Evolutionary conservation across 225 moss, liverwort and hornwort genomes (phyloP), one percentile per base, ranked within the genome.

Genomic region (Polytrichum commune): DNA sequence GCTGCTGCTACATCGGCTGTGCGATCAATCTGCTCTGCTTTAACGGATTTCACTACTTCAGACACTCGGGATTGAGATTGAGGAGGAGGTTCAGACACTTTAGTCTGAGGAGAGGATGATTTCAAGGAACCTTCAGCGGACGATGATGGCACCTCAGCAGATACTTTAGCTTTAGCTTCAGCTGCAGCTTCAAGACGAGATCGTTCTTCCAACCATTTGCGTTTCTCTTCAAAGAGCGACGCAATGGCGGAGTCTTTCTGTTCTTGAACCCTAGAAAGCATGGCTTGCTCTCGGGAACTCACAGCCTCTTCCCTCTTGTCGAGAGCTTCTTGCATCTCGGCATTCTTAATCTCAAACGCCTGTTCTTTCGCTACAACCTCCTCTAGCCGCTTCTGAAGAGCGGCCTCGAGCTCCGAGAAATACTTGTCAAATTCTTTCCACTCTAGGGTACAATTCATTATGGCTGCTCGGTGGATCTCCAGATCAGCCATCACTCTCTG

Each of bases 171-270:
- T 76, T 90, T 87, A 60, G 80, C 88, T 60, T 86, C 84, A 78
- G 91, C 88, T 76, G 92, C 90, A 68, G 91, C 93, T 85, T 98
- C 98, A 53, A 93, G 64, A 28, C 93, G 95, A 67, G 95, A 90
- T 74, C 92, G 91, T 79, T 98, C 98, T 89, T 95, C 98, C 80
- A 93, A 72, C 98, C 98, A 98, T 82, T 95, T 98, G 80, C 98
- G 95, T 81, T 98, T 98, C 93, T 98, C 98, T 75, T 98, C 98
- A 65, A 98, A 93, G 75, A 98, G 88, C 2, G 98, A 91, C 62
- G 95, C 98, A 78, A 98, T 95, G 13, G 95, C 98, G 80, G 90
- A 91, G 76, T 98, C 98, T 89, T 98, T 98, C 89, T 98, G 98
- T 64, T 98, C 95, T 75, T 98, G 98, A 78, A 98, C 98, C 65